Evolutionary conservation across 2,329 filamentous ascomycete species (phyloP), one percentile per base, ranked within the genome.

Genomic region (Tolypocladium ophioglossoides): DNA sequence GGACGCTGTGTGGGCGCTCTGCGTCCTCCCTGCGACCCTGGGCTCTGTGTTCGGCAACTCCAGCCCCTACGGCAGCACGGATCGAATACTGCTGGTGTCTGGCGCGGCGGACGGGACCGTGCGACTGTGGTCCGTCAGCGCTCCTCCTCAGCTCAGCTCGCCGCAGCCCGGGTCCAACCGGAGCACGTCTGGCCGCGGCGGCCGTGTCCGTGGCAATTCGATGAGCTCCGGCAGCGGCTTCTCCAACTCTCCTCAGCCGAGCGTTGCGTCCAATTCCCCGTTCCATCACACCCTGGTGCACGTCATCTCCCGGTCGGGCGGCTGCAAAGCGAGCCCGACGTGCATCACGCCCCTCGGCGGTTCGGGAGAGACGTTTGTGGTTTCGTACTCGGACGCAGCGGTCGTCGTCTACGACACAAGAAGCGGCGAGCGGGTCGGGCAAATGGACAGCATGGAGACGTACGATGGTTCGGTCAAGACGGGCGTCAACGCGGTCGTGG

Each of bases 151-250:
- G 63, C 73, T 91, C 52, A 86, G 86, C 35, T 92, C 90, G 12
- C 90, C 90, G 10, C 87, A 91, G 62, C 84, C 86, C 12, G 85
- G 84, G 30, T 70, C 74, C 30, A 72, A 72, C 52, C 78, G 89
- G 62, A 80, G 88, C 52, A 70, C 73, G 54, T 68, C 74, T 1
- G 77, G 75, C 8, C 75, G 70, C 11, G 83, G 86, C 58, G 89
- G 91, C 24, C 89, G 90, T 61, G 84, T 91, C 53, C 80, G 92
- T 57, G 91, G 87, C 55, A 91, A 96, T 70, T 96, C 91, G 27
- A 94, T 96, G 74, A 96, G 91, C 52, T 95, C 91, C 18, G 92
- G 92, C 44, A 95, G 89, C 51, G 91, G 89, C 56, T 96, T 95
- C 73, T 87, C 91, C 55, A 92, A 84, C 58, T 90, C 88, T 12